Base-by-base conservation (phyloP, 257 asterid genomes). In the Petunia axillaris region DNA sequence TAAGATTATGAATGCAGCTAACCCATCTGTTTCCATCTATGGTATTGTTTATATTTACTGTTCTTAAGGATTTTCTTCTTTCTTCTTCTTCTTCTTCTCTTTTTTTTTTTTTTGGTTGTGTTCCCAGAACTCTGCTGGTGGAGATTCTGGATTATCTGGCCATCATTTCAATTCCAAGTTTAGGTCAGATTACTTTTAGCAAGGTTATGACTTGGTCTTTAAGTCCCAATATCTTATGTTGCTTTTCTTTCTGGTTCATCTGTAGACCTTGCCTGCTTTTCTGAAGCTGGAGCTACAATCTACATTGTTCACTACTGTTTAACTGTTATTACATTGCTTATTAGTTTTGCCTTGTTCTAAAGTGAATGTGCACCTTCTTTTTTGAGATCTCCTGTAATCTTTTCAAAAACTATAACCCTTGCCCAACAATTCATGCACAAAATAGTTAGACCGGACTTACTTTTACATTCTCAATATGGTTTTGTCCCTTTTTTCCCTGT, bases 81-180 rank as follows among this genome's bases (percentile, higher is more conserved):
- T 81, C 15, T 64, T 77, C 75, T 38, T 2, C 78, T 63, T 74
- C 52, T 37, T 64, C 82, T 68, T 76, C 76, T 70, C 74, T 81
- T 11, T 64, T 77, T 81, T 16, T 25, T 25, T 25, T 25, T 25
- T 25, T 25, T 25, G 25, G 25, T 64, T 15, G 62, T 90, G 83
- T 78, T 85, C 55, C 81, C 83, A 95, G 99, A 95, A 95, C 75
- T 95, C 99, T 44, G 98, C 94, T 83, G 98, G 99, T 83, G 99
- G 97, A 53, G 92, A 78, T 85, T 95, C 99, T 36, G 99, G 97
- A 80, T 84, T 87, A 85, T 91, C 98, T 57, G 97, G 98, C 66
- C 88, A 85, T 77, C 99, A 95, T 86, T 89, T 92, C 85, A 95
- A 92, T 85, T 88, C 96, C 82, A 89, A 86, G 79, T 90, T 90